A percentile compares a stretch with the other conserved stretches of the same genome.
These are phyloP conservation scores for Penicillium mononematosum DNA, from an alignment of 495 filamentous ascomycete species.

Conservation along the genomic window DNA sequence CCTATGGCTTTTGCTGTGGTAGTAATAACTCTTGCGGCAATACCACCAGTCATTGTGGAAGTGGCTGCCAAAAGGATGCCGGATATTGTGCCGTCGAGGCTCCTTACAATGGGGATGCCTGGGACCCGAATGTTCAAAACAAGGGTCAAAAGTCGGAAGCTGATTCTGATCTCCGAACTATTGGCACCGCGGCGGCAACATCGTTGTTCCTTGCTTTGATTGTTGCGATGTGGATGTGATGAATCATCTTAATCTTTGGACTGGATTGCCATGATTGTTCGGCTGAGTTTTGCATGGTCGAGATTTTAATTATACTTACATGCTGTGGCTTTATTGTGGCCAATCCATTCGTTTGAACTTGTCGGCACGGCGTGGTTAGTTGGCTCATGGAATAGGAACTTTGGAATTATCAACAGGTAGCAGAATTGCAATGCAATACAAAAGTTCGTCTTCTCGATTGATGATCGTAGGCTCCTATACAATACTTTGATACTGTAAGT, in stretches of 20 bases:
- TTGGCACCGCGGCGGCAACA: conserved; percentile 25
- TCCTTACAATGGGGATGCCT: conserved; percentile 28
- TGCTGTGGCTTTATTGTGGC: background rate
- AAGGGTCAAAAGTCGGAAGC: conserved; percentile 22
- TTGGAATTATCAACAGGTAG: background rate
- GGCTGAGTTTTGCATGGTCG: background rate
- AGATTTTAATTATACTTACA: conserved; percentile 18
- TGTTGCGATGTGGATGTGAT: conserved; percentile 29
- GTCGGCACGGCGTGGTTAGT: background rate
- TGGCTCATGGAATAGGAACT: background rate
- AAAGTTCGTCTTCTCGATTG: background rate
- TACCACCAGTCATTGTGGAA: conserved; percentile 49
- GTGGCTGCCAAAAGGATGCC: conserved; percentile 48
- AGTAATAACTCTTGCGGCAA: conserved; percentile 48
- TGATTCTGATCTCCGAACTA: conserved; percentile 15
- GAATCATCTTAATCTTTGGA: conserved; percentile 6
- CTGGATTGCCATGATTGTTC: conserved; percentile 2
- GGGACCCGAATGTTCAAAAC: conserved; percentile 18
- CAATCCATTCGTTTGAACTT: conserved; percentile 9
- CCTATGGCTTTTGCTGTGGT: conserved; percentile 45
- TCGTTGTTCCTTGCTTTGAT: conserved; percentile 29
- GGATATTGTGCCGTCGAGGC: conserved; percentile 43
- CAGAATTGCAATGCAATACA: background rate
- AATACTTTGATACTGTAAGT: background rate
- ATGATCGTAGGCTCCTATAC: background rate